Evolutionary conservation across 2,329 filamentous ascomycete species (phyloP), one percentile per base, ranked within the genome.

Genomic region (Paecilomyces variotii): DNA sequence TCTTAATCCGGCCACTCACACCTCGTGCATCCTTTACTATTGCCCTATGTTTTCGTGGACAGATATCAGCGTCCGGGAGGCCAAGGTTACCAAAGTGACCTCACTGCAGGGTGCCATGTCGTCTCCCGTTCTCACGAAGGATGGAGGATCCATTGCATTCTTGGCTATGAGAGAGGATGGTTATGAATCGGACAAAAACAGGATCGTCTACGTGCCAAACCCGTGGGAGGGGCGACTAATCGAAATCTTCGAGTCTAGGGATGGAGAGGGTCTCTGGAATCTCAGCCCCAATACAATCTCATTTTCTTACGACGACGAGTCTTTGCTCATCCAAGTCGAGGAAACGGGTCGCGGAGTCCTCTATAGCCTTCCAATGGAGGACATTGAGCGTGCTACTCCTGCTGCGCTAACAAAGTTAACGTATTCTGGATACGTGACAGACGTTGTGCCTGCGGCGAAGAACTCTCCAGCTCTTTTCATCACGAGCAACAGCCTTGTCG

Each of bases 181-280:
- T 9, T 78, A 79, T 56, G 77, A 79, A 61, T 76, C 75, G 12
- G 77, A 79, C 63, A 77, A 78, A 62, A 79, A 78, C 59, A 66
- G 73, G 1, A 77, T 79, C 32, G 57, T 78, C 24, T 71, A 77
- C 56, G 72, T 77, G 24, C 74, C 73, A 0, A 73, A 75, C 56
- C 71, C 77, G 2, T 76, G 73, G 70, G 72, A 68, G 57, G 72
- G 72, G 6, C 67, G 72, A 53, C 70, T 71, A 63, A 67, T 75
- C 12, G 75, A 78, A 49, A 61, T 73, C 1, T 77, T 78, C 60
- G 64, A 68, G 49, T 72, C 69, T 2, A 35, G 65, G 1, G 71
- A 78, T 60, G 72, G 73, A 2, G 65, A 71, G 53, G 74, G 74
- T 0, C 62, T 64, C n/a, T 79, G 77, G 77, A 65, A 74, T 55